Conservation (phyloP, 2,329 filamentous ascomycete genomes). For the Colletotrichum cordylinicola region DNA sequence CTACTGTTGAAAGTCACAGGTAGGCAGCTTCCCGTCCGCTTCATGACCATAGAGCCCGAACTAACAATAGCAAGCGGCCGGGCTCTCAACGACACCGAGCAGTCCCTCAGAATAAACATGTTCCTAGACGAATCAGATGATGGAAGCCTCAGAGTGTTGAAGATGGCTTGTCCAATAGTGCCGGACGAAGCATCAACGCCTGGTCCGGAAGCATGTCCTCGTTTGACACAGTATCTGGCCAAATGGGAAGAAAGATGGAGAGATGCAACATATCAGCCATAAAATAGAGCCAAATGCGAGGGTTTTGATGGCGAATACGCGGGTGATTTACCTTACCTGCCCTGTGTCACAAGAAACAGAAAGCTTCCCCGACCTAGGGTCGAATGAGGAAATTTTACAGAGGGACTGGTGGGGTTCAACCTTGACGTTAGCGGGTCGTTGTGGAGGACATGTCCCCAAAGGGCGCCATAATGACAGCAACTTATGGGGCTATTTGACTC, state of each 20-base stretch:
- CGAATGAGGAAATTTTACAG: neutral
- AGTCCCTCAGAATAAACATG: neutral
- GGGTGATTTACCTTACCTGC: neutral
- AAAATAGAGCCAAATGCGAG: neutral
- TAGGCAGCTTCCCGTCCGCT: neutral
- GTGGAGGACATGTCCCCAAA: neutral
- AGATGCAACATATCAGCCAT: neutral
- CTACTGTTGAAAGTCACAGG: neutral
- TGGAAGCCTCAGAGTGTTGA: neutral
- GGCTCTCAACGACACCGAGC: accelerated
- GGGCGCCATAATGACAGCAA: neutral
- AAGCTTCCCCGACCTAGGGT: neutral
- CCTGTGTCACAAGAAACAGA: neutral
- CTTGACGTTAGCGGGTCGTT: neutral
- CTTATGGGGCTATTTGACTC: neutral
- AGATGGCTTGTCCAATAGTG: neutral
- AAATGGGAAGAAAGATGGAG: neutral
- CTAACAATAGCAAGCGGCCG: neutral
- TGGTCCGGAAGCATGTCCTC: neutral
- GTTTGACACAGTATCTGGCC: neutral
- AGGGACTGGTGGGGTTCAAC: neutral
- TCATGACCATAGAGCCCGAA: no score
- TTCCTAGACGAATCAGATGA: neutral
- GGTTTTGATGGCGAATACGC: neutral
- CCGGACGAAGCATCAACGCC: neutral